phyloP scores from a whole-genome alignment of 345 rosid species.

The Anastatica hierochuntica region DNA sequence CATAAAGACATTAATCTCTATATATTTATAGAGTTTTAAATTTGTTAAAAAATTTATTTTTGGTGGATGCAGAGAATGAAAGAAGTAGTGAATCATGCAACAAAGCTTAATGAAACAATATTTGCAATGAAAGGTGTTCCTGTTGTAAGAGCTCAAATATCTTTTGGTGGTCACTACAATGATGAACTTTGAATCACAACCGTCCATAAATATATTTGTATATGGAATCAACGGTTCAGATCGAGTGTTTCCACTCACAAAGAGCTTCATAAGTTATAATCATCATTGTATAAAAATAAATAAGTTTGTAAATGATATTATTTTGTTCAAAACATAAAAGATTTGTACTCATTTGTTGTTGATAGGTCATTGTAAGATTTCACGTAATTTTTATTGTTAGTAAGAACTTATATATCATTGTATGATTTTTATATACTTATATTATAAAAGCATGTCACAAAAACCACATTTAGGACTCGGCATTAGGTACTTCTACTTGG shows the following conservation, averaged over 20 bases:
- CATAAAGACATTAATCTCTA: too few species aligned
- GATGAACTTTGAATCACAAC: conserved; percentile 35
- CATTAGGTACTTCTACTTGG: too few species aligned
- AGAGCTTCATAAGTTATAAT: conserved; percentile 8
- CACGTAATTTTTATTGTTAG: background rate
- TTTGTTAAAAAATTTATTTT: too few species aligned
- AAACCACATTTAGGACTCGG: too few species aligned
- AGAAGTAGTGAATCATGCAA: conserved; percentile 56
- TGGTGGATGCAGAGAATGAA: conserved; percentile 71
- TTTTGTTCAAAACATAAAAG: too few species aligned
- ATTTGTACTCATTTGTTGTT: too few species aligned
- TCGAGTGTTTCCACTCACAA: too few species aligned
- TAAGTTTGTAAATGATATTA: too few species aligned
- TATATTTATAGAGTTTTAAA: too few species aligned
- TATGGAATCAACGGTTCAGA: background rate
- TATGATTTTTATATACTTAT: too few species aligned
- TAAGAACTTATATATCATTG: background rate
- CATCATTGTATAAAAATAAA: background rate
- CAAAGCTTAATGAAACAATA: conserved; percentile 56
- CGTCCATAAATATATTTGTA: background rate
- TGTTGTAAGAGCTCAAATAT: conserved; percentile 56
- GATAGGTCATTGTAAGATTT: conserved; percentile 4
- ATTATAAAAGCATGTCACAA: too few species aligned
- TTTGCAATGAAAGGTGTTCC: conserved; percentile 65
- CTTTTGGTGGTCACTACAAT: conserved; percentile 68